Percentiles rank a stretch among this genome's conserved stretches.
These are phyloP conservation scores for Eucalyptus erythrocorys DNA, from an alignment of 345 rosid species.

Conservation along the genomic window DNA sequence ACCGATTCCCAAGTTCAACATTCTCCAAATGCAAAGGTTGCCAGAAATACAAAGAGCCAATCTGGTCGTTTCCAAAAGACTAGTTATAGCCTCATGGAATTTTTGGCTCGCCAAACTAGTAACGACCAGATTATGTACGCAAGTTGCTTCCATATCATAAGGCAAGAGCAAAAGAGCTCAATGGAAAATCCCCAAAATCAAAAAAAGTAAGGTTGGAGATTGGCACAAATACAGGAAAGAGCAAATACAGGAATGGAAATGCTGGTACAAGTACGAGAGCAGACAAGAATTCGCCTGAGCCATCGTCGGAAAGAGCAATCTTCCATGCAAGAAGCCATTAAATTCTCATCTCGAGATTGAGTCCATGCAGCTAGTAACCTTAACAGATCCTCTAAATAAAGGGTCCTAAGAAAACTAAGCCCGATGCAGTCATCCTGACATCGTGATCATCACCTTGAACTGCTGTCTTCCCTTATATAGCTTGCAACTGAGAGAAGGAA, in stretches of 20 bases:
- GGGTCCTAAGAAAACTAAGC: background rate
- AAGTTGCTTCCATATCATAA: background rate
- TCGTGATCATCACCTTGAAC: background rate
- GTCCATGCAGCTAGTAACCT: background rate
- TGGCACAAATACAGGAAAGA: background rate
- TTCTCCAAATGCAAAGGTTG: background rate
- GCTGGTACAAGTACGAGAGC: background rate
- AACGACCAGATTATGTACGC: background rate
- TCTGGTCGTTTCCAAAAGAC: background rate
- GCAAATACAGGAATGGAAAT: background rate
- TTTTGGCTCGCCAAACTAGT: background rate
- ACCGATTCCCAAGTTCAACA: background rate
- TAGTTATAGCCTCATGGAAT: background rate
- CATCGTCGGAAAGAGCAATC: background rate
- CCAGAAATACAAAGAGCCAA: background rate
- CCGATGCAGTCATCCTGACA: background rate
- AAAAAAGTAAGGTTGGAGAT: background rate
- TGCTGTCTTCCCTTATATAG: slow-evolving; percentile 17
- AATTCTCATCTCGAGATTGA: background rate
- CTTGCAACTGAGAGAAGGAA: slow-evolving; percentile 95
- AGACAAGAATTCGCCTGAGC: background rate
- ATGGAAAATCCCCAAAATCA: background rate
- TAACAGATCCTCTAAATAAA: background rate
- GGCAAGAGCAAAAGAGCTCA: background rate
- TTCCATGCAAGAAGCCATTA: background rate